phyloP scores from a whole-genome alignment of 306 rosid species.

The Rubus parviflorus region DNA sequence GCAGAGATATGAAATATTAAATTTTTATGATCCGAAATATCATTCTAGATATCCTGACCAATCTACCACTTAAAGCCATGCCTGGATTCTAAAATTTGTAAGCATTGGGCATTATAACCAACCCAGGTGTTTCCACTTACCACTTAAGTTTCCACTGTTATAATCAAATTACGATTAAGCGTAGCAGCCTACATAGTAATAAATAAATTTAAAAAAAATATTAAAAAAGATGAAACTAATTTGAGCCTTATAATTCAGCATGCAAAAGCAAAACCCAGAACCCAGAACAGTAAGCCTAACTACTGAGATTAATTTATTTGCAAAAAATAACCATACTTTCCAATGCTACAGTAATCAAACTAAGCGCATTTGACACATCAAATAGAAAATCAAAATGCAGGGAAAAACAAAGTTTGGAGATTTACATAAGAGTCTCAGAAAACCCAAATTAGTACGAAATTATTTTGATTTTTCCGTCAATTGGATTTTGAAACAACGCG shows the following conservation, averaged over 20 bases:
- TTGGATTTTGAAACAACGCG: background rate
- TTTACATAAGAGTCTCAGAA: background rate
- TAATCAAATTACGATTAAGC: background rate
- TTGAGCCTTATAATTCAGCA: background rate
- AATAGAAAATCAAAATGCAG: background rate
- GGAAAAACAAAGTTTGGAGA: no score
- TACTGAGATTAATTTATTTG: background rate
- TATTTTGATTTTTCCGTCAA: background rate
- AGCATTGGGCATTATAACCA: background rate
- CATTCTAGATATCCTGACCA: background rate
- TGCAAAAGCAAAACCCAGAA: background rate
- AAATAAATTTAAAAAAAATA: no score
- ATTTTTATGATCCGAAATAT: background rate
- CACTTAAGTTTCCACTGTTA: background rate
- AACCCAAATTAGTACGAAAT: background rate
- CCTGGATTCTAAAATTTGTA: background rate
- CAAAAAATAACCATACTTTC: background rate
- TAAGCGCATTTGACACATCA: background rate
- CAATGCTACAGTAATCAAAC: background rate
- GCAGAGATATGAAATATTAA: background rate
- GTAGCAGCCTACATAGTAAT: background rate
- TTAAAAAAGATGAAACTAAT: background rate
- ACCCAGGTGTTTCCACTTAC: background rate
- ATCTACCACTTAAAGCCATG: background rate
- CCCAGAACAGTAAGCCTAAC: background rate